Conservation (phyloP, 2,329 filamentous ascomycete genomes). For the Dactylellina leptospora region DNA sequence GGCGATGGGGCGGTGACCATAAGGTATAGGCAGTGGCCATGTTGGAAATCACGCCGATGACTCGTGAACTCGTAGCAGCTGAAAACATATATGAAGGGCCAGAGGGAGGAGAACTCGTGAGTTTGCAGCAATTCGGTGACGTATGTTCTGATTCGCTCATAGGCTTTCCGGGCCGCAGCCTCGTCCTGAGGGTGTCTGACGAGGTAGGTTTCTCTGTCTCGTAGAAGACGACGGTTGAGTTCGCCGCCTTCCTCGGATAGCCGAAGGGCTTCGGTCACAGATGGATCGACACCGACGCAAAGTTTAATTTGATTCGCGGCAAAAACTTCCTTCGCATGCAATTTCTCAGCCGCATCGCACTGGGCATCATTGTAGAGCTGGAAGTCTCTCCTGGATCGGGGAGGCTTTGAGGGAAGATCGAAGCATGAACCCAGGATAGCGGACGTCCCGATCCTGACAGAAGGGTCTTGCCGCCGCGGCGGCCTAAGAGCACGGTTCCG, state of each 20-base stretch:
- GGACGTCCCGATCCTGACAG: constrained; percentile 35
- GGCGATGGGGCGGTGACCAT: constrained; percentile 36
- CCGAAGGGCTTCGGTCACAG: constrained; percentile 41
- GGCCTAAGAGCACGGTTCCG: constrained; percentile 2
- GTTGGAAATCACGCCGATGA: constrained; percentile 39
- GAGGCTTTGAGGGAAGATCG: constrained; percentile 18
- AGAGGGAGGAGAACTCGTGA: constrained; percentile 8
- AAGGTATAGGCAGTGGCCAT: constrained; percentile 48
- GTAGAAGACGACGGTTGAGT: constrained; percentile 33
- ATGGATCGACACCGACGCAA: constrained; percentile 41
- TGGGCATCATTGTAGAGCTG: constrained; percentile 36
- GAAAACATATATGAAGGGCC: constrained; percentile 43
- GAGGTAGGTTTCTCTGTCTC: constrained; percentile 40
- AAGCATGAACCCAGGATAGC: constrained; percentile 25
- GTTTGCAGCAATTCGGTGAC: constrained; percentile 14
- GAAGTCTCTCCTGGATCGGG: constrained; percentile 27
- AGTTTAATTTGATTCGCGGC: constrained; percentile 48
- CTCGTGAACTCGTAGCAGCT: constrained; percentile 52
- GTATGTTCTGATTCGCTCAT: constrained; percentile 7
- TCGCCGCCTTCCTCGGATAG: constrained; percentile 41
- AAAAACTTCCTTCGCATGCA: constrained; percentile 47
- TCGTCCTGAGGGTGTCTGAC: constrained; percentile 29
- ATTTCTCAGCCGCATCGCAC: constrained; percentile 11
- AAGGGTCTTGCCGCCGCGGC: constrained; percentile 15
- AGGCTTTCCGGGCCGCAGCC: constrained; percentile 14